A percentile compares a stretch with the other conserved stretches of the same genome.
phyloP scores from a whole-genome alignment of 2,329 filamentous ascomycete species.

The Colletotrichum chrysophilum region DNA sequence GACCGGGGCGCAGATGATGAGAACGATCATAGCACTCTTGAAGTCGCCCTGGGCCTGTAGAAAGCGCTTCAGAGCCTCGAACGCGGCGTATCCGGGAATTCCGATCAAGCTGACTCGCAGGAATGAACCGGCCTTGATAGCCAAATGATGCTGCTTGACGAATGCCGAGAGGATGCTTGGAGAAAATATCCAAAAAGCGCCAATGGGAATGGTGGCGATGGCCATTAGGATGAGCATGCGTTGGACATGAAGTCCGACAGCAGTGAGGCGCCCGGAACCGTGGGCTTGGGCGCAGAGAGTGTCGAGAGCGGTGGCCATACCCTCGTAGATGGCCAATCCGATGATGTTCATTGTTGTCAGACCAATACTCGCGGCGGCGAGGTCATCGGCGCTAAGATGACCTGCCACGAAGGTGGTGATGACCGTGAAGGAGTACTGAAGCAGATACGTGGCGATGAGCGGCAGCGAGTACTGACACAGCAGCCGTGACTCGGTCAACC shows the following conservation, averaged over 20 bases:
- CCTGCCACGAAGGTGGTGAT: slow-evolving; percentile 58
- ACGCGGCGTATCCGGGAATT: slow-evolving; percentile 57
- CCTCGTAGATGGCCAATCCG: slow-evolving; percentile 55
- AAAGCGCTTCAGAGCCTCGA: slow-evolving; percentile 60
- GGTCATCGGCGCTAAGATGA: slow-evolving; percentile 55
- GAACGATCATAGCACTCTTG: slow-evolving; percentile 50
- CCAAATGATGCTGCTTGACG: slow-evolving; percentile 51
- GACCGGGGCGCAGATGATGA: slow-evolving; percentile 51
- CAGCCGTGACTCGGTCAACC: slow-evolving; percentile 13
- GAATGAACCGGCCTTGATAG: slow-evolving; percentile 53
- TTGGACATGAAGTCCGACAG: slow-evolving; percentile 58
- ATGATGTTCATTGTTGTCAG: slow-evolving; percentile 60
- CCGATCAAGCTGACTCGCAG: slow-evolving; percentile 53
- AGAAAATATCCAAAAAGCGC: slow-evolving; percentile 52
- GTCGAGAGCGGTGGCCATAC: slow-evolving; percentile 55
- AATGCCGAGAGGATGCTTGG: slow-evolving; percentile 49
- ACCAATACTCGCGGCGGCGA: slow-evolving; percentile 57
- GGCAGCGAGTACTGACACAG: slow-evolving; percentile 45
- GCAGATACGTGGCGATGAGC: slow-evolving; percentile 56
- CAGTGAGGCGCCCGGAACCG: slow-evolving; percentile 49
- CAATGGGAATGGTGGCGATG: slow-evolving; percentile 52
- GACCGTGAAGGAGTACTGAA: slow-evolving; percentile 54
- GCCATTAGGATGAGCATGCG: slow-evolving; percentile 56
- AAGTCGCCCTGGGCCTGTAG: slow-evolving; percentile 61
- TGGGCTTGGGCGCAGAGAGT: slow-evolving; percentile 58